Evolutionary conservation across 148 eudicot genomes (phyloP).

Genomic region (Gaultheria prostrata): DNA sequence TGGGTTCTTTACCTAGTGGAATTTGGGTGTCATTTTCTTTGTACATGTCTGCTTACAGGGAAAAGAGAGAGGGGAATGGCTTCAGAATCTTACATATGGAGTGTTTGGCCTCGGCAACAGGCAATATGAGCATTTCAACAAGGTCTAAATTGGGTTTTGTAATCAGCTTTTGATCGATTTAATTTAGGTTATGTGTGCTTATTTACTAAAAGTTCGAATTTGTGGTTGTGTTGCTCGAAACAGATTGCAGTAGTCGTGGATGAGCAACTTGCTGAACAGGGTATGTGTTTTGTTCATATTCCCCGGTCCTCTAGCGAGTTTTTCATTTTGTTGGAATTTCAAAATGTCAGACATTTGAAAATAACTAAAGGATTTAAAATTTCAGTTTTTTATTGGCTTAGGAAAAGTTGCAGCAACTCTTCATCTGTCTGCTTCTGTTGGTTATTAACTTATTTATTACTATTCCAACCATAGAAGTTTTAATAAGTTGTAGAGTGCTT

Average conservation of each 20-base stretch:
- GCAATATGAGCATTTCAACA: conserved; percentile 97
- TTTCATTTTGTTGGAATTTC: background rate
- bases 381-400: background rate
- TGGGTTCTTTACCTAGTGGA: background rate
- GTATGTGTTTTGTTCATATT: conserved; percentile 33
- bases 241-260: conserved; percentile 82
- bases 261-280: conserved; percentile 58
- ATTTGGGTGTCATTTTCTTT: background rate
- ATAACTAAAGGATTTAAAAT: background rate
- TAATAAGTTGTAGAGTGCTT: background rate
- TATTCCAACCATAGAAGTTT: background rate
- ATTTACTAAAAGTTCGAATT: background rate
- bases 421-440: background rate
- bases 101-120: conserved; percentile 74
- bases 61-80: conserved; percentile 67
- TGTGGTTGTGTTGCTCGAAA: conserved; percentile 18
- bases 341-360: background rate
- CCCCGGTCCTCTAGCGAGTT: background rate
- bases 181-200: background rate
- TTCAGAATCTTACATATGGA: conserved; percentile 49
- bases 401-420: background rate
- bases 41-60: conserved; percentile 33
- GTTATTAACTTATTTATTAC: background rate
- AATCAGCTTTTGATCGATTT: conserved; percentile 1
- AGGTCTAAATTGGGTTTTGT: conserved; percentile 40